Evolutionary conservation across 148 eudicot genomes (phyloP).

Genomic region (Nyssa sinensis): DNA sequence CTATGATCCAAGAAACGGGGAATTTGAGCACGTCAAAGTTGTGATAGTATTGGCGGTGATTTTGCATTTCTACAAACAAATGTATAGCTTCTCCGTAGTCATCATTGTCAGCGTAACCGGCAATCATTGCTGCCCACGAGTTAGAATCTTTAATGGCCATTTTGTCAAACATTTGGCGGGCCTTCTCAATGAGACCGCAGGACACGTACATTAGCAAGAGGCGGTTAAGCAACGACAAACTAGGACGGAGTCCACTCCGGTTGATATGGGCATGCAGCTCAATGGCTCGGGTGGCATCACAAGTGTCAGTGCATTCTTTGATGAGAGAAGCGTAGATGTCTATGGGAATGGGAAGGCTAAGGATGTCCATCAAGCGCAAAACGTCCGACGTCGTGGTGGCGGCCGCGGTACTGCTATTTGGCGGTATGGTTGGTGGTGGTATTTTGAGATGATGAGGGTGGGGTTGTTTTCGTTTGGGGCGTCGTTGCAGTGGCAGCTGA

Average conservation of each 20-base stretch:
- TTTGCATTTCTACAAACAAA: conserved; percentile 43
- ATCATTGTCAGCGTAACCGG: conserved; percentile 32
- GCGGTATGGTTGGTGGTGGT: not conserved
- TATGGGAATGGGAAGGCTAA: conserved; percentile 39
- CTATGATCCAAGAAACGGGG: conserved; percentile 45
- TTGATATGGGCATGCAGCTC: conserved; percentile 42
- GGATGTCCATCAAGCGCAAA: conserved; percentile 57
- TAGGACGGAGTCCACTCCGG: conserved; percentile 28
- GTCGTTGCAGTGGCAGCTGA: not conserved
- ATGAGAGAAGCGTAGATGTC: conserved; percentile 62
- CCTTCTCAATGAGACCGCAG: conserved; percentile 49
- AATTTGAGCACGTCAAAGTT: conserved; percentile 23
- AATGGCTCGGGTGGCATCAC: conserved; percentile 35
- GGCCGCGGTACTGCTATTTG: not conserved
- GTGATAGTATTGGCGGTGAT: not conserved
- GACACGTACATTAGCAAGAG: conserved; percentile 48
- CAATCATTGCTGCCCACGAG: conserved; percentile 61
- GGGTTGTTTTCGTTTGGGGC: not conserved
- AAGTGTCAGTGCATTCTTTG: conserved; percentile 49
- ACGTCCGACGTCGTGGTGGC: conserved; percentile 39
- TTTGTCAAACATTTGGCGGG: conserved; percentile 62
- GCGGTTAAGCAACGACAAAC: conserved; percentile 45
- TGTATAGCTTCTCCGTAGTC: conserved; percentile 32
- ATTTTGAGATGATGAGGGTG: not conserved
- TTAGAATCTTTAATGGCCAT: conserved; percentile 49